These are phyloP conservation scores for Spergularia bocconei DNA, from an alignment of 148 eudicot genomes.

Conservation along the genomic window DNA sequence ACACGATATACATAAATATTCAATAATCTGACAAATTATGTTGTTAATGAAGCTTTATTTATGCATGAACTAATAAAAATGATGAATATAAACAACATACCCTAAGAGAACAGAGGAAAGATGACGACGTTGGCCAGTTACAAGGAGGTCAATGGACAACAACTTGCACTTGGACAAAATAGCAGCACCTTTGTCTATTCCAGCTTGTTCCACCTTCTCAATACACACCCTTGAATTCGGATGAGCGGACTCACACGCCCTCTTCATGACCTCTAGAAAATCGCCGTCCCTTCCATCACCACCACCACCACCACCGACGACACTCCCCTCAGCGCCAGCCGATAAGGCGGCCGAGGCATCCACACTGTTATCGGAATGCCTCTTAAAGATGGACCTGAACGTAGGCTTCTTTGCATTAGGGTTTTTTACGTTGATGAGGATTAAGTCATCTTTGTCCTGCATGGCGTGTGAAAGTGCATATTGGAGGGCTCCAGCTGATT, in stretches of 20 bases:
- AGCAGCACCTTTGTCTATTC: slow-evolving; percentile 47
- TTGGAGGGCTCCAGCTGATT: slow-evolving; percentile 61
- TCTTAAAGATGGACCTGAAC: slow-evolving; percentile 9
- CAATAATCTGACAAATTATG: too few relatives aligned
- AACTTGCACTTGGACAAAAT: slow-evolving; percentile 35
- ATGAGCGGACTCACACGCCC: slow-evolving; percentile 33
- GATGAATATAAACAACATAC: slow-evolving; percentile 19
- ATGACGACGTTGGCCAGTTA: slow-evolving; percentile 50
- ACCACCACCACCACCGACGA: not conserved
- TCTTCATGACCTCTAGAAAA: slow-evolving; percentile 52
- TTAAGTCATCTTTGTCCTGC: slow-evolving; percentile 41
- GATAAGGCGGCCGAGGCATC: not conserved
- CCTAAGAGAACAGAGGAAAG: slow-evolving; percentile 45
- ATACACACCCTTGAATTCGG: slow-evolving; percentile 38
- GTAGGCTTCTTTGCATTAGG: slow-evolving; percentile 32
- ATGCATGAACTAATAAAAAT: not conserved
- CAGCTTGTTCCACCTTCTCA: slow-evolving; percentile 45
- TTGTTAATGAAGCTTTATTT: too few relatives aligned
- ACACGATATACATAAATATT: too few relatives aligned
- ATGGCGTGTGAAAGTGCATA: slow-evolving; percentile 58
- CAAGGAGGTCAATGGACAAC: slow-evolving; percentile 42
- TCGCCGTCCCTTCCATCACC: slow-evolving; percentile 24
- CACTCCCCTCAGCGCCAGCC: not conserved
- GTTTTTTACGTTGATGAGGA: slow-evolving; percentile 46
- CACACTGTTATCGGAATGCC: not conserved